Evolutionary conservation across 495 filamentous ascomycete genomes (phyloP).

Genomic region (Aspergillus ellipticus): DNA sequence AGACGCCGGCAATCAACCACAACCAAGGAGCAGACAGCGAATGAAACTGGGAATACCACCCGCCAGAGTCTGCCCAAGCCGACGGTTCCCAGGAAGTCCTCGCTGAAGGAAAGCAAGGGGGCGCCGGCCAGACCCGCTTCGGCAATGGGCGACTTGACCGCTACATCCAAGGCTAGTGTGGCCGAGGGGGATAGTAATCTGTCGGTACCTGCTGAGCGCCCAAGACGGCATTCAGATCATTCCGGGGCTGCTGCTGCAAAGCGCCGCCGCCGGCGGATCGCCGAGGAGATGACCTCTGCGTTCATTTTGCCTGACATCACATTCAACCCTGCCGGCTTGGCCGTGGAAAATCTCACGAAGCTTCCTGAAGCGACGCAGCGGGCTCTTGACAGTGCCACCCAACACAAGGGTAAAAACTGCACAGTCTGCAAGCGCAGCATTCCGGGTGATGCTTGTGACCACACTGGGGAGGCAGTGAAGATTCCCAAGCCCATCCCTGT

Average conservation of each 20-base stretch:
- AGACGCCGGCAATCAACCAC: conserved; percentile 39
- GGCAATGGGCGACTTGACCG: conserved; percentile 34
- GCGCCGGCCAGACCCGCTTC: conserved; percentile 34
- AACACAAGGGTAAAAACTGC: conserved; percentile 69
- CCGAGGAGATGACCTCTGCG: conserved; percentile 75
- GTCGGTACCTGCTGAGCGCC: conserved; percentile 34
- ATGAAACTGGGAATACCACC: conserved; percentile 34
- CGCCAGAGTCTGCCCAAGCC: conserved; percentile 36
- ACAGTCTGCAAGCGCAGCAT: conserved; percentile 65
- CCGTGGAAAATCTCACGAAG: conserved; percentile 28
- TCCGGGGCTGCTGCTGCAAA: conserved; percentile 25
- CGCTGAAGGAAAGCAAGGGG: conserved; percentile 38
- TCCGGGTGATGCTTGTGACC: conserved; percentile 33
- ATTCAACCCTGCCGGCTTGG: conserved; percentile 36
- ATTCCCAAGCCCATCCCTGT: conserved; percentile 69
- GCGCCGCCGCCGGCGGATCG: conserved; percentile 30
- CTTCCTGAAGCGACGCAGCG: conserved; percentile 51
- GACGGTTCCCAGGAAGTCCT: conserved; percentile 43
- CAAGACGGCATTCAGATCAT: conserved; percentile 46
- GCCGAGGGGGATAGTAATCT: conserved; percentile 30
- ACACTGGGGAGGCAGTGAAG: conserved; percentile 48
- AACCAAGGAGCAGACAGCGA: conserved; percentile 26
- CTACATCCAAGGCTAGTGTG: conserved; percentile 23
- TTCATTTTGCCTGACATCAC: conserved; percentile 73
- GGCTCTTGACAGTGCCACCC: conserved; percentile 55